These are phyloP conservation scores for Ilyonectria sp. DNA, from an alignment of 2,329 filamentous ascomycete genomes.

Conservation along the genomic window DNA sequence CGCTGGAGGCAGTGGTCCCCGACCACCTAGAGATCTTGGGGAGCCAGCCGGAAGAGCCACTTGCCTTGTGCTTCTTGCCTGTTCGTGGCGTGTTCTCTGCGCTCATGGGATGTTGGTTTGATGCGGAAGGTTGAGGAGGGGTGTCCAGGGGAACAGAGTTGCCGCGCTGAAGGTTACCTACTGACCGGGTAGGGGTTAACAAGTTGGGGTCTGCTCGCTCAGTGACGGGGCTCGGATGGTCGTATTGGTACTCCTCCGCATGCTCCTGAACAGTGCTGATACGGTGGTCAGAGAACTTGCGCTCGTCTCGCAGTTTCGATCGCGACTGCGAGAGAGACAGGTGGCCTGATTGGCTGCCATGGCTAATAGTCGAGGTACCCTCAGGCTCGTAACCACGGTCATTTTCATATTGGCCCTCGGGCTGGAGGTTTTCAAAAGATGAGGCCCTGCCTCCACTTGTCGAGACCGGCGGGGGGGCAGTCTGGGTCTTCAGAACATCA, in stretches of 20 bases:
- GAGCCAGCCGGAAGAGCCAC: slow-evolving; percentile 82
- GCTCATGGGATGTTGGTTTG: slow-evolving; percentile 64
- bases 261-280: slow-evolving; percentile 92
- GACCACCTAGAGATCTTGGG: slow-evolving; percentile 98
- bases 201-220: slow-evolving; percentile 64
- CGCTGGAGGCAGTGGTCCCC: slow-evolving; percentile 92
- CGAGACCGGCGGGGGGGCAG: slow-evolving; percentile 56
- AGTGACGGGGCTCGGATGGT: slow-evolving; percentile 61
- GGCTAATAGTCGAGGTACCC: slow-evolving; percentile 78
- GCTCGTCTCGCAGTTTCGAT: slow-evolving; percentile 62
- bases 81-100: slow-evolving; percentile 83
- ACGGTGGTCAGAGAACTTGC: slow-evolving; percentile 80
- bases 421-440: slow-evolving; percentile 79
- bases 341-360: slow-evolving; percentile 82
- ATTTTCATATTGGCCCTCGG: slow-evolving; percentile 75
- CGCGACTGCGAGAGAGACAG: slow-evolving; percentile 73
- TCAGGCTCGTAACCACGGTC: slow-evolving; percentile 87
- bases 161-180: slow-evolving; percentile 58
- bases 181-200: slow-evolving; percentile 72
- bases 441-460: slow-evolving; percentile 66
- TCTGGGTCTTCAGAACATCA: slow-evolving; percentile 81
- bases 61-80: slow-evolving; percentile 91
- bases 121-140: slow-evolving; percentile 68
- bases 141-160: slow-evolving; percentile 70
- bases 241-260: slow-evolving; percentile 79